A percentile compares a stretch with the other conserved stretches of the same genome.
Conservation (phyloP, 2,329 filamentous ascomycete species). For the Fusarium nelsonii region DNA sequence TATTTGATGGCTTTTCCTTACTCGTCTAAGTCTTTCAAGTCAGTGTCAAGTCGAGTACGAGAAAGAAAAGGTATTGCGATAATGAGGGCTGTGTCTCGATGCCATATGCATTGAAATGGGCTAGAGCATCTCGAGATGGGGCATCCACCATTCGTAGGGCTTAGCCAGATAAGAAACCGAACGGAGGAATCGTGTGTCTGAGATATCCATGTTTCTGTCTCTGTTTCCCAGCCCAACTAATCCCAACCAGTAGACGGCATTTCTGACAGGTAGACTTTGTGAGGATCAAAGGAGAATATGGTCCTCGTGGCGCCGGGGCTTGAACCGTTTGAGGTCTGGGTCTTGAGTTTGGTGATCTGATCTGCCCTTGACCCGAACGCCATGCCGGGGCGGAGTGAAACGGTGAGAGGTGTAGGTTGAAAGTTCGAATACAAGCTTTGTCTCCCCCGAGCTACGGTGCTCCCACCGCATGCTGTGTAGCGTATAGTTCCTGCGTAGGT, state of each 20-base stretch:
- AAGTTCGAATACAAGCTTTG: constrained; percentile 31
- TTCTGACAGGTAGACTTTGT: constrained; percentile 13
- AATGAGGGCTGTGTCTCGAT: constrained; percentile 8
- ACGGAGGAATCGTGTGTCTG: constrained; percentile 13
- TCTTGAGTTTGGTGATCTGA: constrained; percentile 23
- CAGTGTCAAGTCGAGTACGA: constrained; percentile 3
- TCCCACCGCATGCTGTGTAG: constrained; percentile 43
- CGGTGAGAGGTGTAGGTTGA: constrained; percentile 41
- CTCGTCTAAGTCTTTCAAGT: not conserved
- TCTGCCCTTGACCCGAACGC: constrained; percentile 33
- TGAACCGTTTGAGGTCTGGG: constrained; percentile 37
- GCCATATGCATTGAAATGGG: not conserved
- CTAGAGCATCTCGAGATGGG: not conserved
- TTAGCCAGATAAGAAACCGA: constrained; percentile 11
- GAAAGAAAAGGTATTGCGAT: constrained; percentile 16
- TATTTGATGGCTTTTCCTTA: not conserved
- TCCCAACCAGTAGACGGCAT: constrained; percentile 1
- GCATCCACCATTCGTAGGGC: constrained; percentile 22
- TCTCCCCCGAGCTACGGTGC: constrained; percentile 17
- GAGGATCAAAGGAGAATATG: constrained; percentile 19
- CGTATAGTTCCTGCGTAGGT: constrained; percentile 45
- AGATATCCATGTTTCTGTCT: constrained; percentile 17
- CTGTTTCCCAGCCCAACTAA: not conserved
- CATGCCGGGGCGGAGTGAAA: constrained; percentile 36
- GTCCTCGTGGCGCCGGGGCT: constrained; percentile 39